Evolutionary conservation across 169 alveolate species (phyloP).

Genomic region (Cyclospora cayetanensis): DNA sequence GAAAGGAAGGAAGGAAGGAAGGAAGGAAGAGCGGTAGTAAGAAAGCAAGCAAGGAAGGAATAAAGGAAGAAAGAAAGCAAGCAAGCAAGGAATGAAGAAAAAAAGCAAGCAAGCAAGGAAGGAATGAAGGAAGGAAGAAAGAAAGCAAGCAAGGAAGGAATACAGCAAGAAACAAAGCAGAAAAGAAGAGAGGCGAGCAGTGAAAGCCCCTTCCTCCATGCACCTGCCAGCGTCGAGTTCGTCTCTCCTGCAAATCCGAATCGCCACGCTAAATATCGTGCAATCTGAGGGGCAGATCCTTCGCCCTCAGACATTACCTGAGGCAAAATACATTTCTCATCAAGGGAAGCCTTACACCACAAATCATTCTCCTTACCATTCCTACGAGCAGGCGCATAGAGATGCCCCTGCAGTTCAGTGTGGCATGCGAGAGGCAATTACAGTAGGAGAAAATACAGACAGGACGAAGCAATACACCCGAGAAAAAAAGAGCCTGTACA

Average conservation of each 20-base stretch:
- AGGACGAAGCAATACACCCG: too few relatives aligned
- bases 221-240: slow-evolving; percentile 31
- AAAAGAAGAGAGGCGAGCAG: background rate
- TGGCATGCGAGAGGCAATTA: too few relatives aligned
- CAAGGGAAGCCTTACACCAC: too few relatives aligned
- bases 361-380: too few relatives aligned
- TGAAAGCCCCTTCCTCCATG: background rate
- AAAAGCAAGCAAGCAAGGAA: background rate
- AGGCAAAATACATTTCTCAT: background rate
- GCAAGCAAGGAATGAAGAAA: background rate
- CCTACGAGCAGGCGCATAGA: too few relatives aligned
- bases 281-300: slow-evolving; percentile 44
- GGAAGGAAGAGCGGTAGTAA: background rate
- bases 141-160: background rate
- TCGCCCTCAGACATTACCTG: slow-evolving; percentile 32
- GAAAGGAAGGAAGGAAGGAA: background rate
- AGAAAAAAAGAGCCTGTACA: too few relatives aligned
- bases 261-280: slow-evolving; percentile 48
- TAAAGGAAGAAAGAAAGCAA: background rate
- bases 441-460: too few relatives aligned
- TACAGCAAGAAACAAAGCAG: background rate
- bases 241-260: background rate
- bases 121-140: background rate
- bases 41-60: background rate
- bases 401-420: too few relatives aligned